Percentiles rank a stretch among this genome's conserved stretches.
These are phyloP conservation scores for Trichocladium uniseriatum DNA, from an alignment of 495 filamentous ascomycete genomes.

Conservation along the genomic window DNA sequence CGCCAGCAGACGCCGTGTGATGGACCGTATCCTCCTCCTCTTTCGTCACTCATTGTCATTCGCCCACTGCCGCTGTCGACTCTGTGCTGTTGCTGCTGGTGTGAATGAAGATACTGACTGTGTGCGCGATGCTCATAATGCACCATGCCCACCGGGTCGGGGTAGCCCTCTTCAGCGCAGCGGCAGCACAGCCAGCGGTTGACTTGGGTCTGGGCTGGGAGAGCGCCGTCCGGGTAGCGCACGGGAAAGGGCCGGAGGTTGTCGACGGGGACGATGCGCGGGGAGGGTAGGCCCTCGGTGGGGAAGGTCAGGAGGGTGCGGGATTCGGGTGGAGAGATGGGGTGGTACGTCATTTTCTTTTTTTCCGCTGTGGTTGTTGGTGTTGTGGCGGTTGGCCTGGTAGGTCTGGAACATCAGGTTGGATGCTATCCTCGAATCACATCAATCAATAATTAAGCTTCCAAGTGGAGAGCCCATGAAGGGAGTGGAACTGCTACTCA, in stretches of 20 bases:
- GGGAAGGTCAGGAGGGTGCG: slow-evolving; percentile 21
- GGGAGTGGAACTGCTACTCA: neutral
- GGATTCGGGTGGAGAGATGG: slow-evolving; percentile 2
- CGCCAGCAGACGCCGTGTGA: slow-evolving; percentile 6
- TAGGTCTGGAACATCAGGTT: too few relatives aligned
- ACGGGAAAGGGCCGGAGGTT: slow-evolving; percentile 5
- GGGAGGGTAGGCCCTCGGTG: slow-evolving; percentile 16
- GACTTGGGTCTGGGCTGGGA: slow-evolving; percentile 6
- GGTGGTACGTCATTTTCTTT: neutral
- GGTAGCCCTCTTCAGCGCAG: slow-evolving; percentile 14
- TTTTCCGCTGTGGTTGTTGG: too few relatives aligned
- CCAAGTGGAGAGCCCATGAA: neutral
- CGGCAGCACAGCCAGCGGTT: slow-evolving; percentile 26
- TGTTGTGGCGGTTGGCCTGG: too few relatives aligned
- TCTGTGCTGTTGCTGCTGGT: neutral
- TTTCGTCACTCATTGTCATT: too few relatives aligned
- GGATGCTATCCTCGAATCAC: too few relatives aligned
- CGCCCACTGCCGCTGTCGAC: too few relatives aligned
- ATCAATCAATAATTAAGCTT: too few relatives aligned
- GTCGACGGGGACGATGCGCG: slow-evolving; percentile 2
- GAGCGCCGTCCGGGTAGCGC: neutral
- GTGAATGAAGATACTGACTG: neutral
- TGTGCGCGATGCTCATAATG: neutral
- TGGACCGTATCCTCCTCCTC: too few relatives aligned
- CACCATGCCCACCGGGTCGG: slow-evolving; percentile 20